A percentile compares a stretch with the other conserved stretches of the same genome.
phyloP scores from a whole-genome alignment of 805 yeast species.

The Candida hispaniensis region DNA sequence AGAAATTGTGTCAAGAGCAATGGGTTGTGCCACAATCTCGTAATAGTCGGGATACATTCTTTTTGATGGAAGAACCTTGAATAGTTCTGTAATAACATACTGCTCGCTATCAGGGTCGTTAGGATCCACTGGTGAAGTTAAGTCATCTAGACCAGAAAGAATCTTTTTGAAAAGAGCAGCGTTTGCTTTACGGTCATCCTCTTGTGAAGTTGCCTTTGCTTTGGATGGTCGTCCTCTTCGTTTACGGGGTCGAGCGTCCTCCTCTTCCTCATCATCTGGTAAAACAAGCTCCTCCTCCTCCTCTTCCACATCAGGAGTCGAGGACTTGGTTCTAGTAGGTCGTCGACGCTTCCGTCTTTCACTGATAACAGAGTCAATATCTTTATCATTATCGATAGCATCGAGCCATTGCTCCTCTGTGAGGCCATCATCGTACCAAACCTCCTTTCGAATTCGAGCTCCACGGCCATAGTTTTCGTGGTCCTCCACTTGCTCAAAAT shows the following conservation, averaged over 20 bases:
- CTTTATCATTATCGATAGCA: slow-evolving; percentile 46
- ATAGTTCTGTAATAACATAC: slow-evolving; percentile 25
- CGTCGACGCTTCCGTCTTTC: slow-evolving; percentile 16
- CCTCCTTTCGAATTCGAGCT: slow-evolving; percentile 62
- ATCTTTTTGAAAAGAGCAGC: slow-evolving; percentile 13
- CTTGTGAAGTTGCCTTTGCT: slow-evolving; percentile 16
- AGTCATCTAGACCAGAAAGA: slow-evolving; percentile 17
- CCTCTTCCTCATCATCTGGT: slow-evolving; percentile 16
- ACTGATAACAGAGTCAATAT: slow-evolving; percentile 43
- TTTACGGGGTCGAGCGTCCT: slow-evolving; percentile 16
- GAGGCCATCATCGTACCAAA: slow-evolving; percentile 68
- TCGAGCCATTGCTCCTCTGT: slow-evolving; percentile 88
- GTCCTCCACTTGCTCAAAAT: slow-evolving; percentile 32
- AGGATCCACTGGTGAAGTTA: slow-evolving; percentile 18
- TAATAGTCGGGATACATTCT: slow-evolving; percentile 81
- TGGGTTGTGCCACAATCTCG: slow-evolving; percentile 47
- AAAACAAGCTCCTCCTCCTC: slow-evolving; percentile 5
- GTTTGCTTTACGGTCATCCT: slow-evolving; percentile 8
- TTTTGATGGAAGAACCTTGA: slow-evolving; percentile 60
- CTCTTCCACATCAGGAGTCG: slow-evolving; percentile 12
- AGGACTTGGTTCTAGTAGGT: slow-evolving; percentile 4
- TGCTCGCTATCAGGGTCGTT: slow-evolving; percentile 14
- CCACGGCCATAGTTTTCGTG: slow-evolving; percentile 50
- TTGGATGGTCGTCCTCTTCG: slow-evolving; percentile 18
- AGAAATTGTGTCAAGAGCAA: slow-evolving; percentile 45